A percentile compares a stretch with the other conserved stretches of the same genome.
Conservation (phyloP, 176 grass and related monocot genomes). For the Juncus effusus region DNA sequence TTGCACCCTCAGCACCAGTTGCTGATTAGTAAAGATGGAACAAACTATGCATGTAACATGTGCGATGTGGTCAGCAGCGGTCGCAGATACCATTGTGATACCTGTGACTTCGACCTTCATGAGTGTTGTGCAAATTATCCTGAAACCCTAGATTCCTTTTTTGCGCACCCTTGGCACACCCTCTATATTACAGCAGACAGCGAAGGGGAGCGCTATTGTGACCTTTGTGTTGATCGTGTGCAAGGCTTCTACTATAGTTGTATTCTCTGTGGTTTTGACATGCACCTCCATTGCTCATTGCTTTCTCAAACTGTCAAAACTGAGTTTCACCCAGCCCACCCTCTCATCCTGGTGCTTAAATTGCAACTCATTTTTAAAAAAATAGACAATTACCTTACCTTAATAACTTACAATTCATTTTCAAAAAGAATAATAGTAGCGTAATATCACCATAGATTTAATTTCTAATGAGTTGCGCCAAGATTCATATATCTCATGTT, state of each 20-base stretch:
- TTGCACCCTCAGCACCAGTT: slow-evolving; percentile 4
- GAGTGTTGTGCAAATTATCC: slow-evolving; percentile 21
- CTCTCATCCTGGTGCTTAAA: neutral
- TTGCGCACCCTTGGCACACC: slow-evolving; percentile 14
- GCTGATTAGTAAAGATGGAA: neutral
- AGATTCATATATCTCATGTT: no score
- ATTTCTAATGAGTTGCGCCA: no score
- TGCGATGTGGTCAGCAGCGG: neutral
- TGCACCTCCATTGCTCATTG: slow-evolving; percentile 12
- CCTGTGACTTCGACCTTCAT: slow-evolving; percentile 18
- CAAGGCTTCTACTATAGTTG: slow-evolving; percentile 8
- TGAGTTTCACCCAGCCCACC: slow-evolving; percentile 15
- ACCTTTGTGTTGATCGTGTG: slow-evolving; percentile 12
- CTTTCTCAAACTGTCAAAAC: neutral
- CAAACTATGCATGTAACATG: neutral
- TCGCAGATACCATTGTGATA: neutral
- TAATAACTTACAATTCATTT: no score
- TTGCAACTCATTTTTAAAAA: no score
- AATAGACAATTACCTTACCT: no score
- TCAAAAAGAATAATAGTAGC: no score
- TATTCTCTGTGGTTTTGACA: slow-evolving; percentile 1
- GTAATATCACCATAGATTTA: no score
- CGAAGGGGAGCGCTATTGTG: neutral
- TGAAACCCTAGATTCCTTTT: slow-evolving; percentile 5
- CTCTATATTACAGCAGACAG: neutral